Base-by-base conservation (phyloP, 371 early-diverging fungal species). In the Rhizopus sp. region DNA sequence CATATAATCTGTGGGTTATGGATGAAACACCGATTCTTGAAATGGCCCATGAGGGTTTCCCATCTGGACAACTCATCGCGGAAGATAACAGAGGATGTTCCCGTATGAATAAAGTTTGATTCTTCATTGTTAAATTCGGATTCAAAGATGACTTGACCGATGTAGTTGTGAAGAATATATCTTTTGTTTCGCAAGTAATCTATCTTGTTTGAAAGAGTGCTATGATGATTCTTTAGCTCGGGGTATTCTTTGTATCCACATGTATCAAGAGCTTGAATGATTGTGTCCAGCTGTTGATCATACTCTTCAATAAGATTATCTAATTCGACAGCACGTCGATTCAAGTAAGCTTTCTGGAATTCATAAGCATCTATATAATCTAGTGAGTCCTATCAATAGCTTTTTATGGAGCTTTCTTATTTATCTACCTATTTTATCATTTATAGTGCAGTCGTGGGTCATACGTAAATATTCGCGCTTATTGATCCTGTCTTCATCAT, bases 401-500 rank as follows among this genome's bases (percentile, higher is more conserved):
- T 47, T 41, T 29, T n/a, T 35, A 39, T 31, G 40, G 1, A 40
- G 23, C n/a, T 16, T 7, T 23, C 5, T 32, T 23, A 10, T 34
- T 37, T 6, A 45, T n/a, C 51, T 76, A 79, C 79, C 77, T 53
- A 56, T 50, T 38, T 50, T 60, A 37, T 63, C 64, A 9, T 66
- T 62, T 42, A 75, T 58, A 12, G 54, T 57, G 57, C 74, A 74
- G 8, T 66, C 61, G 54, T 83, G 75, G 1, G 72, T 64, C 4
- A 50, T 53, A 34, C 59, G 51, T 56, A 77, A 65, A 44, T 70
- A 64, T 16, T 55, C 50, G 46, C 63, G 58, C 29, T 62, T 59
- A 35, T 61, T 63, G 17, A 53, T 49, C 10, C 60, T 65, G 13
- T 47, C 49, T 37, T 73, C 62, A 30, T 74, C 61, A 23, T 61